A percentile compares a stretch with the other conserved stretches of the same genome.
These are phyloP conservation scores for Globisporangium lucens DNA, from an alignment of 352 stramenopile species.

Conservation along the genomic window DNA sequence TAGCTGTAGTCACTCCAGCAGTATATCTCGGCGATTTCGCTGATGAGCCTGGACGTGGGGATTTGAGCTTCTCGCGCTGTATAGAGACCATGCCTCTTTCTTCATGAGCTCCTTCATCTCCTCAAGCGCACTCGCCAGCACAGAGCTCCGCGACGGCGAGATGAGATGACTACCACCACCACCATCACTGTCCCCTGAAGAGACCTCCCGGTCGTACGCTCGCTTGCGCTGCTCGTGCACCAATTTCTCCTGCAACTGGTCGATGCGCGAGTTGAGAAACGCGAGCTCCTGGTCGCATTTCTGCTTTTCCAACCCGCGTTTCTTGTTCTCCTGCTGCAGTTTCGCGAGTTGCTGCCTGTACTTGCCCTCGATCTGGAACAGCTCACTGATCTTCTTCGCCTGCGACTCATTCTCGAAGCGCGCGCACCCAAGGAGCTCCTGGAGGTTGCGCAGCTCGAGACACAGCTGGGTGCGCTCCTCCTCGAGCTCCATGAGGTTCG, in stretches of 20 bases:
- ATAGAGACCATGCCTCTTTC: constrained; percentile 28
- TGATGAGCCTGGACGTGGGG: not conserved
- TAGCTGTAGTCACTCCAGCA: not conserved
- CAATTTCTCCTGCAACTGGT: constrained; percentile 46
- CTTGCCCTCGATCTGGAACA: constrained; percentile 30
- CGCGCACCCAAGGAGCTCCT: constrained; percentile 28
- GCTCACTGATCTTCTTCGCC: constrained; percentile 24
- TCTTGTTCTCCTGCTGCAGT: constrained; percentile 41
- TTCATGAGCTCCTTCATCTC: constrained; percentile 35
- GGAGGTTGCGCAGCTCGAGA: constrained; percentile 34
- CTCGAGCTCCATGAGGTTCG: constrained; percentile 57
- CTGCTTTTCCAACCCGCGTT: constrained; percentile 31
- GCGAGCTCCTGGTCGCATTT: constrained; percentile 47
- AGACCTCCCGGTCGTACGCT: constrained; percentile 43
- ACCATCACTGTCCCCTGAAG: not conserved
- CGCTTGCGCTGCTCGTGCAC: constrained; percentile 48
- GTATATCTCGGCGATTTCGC: constrained; percentile 10
- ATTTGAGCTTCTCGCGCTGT: constrained; percentile 33
- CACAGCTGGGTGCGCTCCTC: constrained; percentile 51
- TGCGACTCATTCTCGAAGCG: constrained; percentile 29
- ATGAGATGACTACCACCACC: constrained; percentile 10
- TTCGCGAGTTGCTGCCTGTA: constrained; percentile 32
- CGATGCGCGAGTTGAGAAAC: constrained; percentile 31
- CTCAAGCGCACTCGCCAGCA: constrained; percentile 31
- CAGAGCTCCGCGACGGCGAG: constrained; percentile 22